Base-by-base conservation (phyloP, 1,284 basidiomycete genomes). In the Moesziomyces sp. region DNA sequence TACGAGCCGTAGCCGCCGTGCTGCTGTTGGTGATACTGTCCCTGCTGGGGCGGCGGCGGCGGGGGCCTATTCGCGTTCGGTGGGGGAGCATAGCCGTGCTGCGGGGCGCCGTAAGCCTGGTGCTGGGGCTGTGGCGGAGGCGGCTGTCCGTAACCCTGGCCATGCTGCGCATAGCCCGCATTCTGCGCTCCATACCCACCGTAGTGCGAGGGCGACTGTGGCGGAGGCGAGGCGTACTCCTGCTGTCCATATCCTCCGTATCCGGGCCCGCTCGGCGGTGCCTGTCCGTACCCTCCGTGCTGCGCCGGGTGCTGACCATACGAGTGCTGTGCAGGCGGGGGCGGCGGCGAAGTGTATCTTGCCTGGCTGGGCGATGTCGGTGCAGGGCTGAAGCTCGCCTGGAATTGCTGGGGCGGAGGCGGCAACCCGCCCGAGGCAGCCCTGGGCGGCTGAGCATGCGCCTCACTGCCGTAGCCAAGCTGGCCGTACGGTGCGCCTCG, bases 351-450 rank as follows among this genome's bases (percentile, higher is more conserved):
- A 5, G 66, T 53, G 43, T 59, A 69, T 16, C 59, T 38, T 16
- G 44, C 16, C 52, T 69, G 66, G 7, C 18, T 21, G 7, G 63
- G 40, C 51, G 64, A 67, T 0, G 58, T 18, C 3, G 52, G 16
- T 3, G 46, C 23, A 7, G 54, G 40, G n/a, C 58, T 50, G 26
- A 68, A 68, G 24, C 42, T 47, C 1, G 52, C n/a, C 26, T 68
- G 66, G 35, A 68, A 68, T 10, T 62, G 66, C 21, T 68, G 66
- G 3, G 66, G 66, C 23, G 66, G 66, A 1, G 59, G 66, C 30
- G 66, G 66, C 14, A 68, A 30, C 3, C 28, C 65, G 5, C 52
- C 40, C 2, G 55, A 62, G 2, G 28, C 26, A 11, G 28, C 45
- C 9, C 57, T 52, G 11, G 52, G 47, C 3, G 58, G 28, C 6